phyloP scores from a whole-genome alignment of 2,329 filamentous ascomycete genomes.

The Phaeomoniella chlamydospora region DNA sequence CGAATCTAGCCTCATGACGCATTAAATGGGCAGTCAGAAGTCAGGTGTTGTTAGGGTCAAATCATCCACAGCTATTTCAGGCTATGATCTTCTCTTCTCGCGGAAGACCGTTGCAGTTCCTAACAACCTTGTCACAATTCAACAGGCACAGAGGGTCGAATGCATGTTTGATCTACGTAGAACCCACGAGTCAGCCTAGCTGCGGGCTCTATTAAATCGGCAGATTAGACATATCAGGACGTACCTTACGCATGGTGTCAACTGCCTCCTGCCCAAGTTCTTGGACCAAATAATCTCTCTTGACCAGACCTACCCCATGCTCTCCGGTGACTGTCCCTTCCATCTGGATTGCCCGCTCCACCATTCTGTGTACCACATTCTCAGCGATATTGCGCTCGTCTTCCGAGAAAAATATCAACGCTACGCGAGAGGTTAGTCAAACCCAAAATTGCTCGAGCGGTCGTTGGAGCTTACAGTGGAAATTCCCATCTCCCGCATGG shows the following conservation, averaged over 20 bases:
- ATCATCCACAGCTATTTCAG: too few species aligned
- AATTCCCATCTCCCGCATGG: conserved; percentile 11
- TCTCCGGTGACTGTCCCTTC: conserved; percentile 13
- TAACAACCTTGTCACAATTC: conserved; percentile 12
- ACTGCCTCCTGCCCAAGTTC: conserved; percentile 9
- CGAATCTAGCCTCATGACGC: too few species aligned
- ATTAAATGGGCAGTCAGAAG: too few species aligned
- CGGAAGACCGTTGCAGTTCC: too few species aligned
- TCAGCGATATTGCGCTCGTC: conserved; percentile 13
- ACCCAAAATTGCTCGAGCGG: conserved; percentile 14
- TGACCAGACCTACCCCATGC: conserved; percentile 12
- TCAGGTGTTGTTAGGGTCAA: too few species aligned
- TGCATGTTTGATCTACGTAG: conserved; percentile 8
- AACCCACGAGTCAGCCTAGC: too few species aligned
- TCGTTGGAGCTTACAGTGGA: neutral
- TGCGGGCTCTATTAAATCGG: neutral
- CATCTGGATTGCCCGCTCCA: conserved; percentile 8
- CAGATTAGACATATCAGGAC: neutral
- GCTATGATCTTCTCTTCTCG: too few species aligned
- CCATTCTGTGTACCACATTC: conserved; percentile 11
- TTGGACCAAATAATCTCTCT: conserved; percentile 7
- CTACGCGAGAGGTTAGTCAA: too few species aligned
- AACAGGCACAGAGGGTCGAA: conserved; percentile 11
- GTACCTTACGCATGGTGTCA: conserved; percentile 10
- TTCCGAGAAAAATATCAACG: conserved; percentile 15